Evolutionary conservation across 2,329 filamentous ascomycete species (phyloP).

Genomic region (Botrytis galanthina): DNA sequence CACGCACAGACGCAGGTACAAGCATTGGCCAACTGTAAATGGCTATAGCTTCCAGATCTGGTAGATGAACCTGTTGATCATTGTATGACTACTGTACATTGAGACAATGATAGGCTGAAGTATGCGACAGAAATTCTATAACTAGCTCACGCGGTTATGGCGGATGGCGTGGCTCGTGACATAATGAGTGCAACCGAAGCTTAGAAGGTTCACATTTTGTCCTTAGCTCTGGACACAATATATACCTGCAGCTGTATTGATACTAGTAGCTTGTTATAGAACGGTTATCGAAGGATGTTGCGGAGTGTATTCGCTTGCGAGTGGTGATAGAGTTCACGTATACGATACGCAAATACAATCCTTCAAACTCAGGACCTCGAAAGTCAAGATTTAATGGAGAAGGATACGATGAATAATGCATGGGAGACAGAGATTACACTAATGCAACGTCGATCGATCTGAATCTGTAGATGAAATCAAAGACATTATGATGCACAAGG

Average conservation of each 20-base stretch:
- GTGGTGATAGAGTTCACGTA: background rate
- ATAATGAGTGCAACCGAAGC: background rate
- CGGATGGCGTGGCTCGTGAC: background rate
- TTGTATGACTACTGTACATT: background rate
- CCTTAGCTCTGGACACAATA: background rate
- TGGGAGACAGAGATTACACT: background rate
- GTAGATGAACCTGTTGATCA: background rate
- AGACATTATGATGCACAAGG: background rate
- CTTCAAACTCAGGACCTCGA: background rate
- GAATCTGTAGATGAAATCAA: background rate
- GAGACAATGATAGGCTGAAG: background rate
- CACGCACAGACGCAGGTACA: background rate
- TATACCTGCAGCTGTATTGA: background rate
- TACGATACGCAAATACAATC: background rate
- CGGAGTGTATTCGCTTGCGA: background rate
- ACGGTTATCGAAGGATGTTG: background rate
- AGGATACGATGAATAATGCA: background rate
- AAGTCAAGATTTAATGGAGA: background rate
- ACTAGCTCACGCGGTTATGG: background rate
- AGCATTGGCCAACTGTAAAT: background rate
- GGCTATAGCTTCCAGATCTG: background rate
- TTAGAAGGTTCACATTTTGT: constrained; percentile 1
- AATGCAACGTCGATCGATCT: background rate
- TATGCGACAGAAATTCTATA: background rate
- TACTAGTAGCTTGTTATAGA: background rate